Evolutionary conservation across 345 rosid genomes (phyloP), one percentile per base, ranked within the genome.

Genomic region (Citrus mangshanensis): DNA sequence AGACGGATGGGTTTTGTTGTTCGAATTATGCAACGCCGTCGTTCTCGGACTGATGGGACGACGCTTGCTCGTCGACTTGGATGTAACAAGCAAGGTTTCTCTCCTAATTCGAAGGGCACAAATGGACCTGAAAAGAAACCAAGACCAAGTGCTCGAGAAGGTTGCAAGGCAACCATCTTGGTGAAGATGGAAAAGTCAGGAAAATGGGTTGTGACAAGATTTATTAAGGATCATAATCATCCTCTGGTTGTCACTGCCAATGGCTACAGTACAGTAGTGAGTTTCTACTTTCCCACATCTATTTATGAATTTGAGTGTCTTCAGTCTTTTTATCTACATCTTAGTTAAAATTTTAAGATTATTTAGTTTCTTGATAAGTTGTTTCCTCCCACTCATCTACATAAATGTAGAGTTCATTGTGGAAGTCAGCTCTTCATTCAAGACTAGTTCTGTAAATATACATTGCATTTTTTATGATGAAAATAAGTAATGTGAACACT

Each of bases 51-150:
- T 74, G 95, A 93, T 73, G 93, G 92, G 54, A 86, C 90, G 76
- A 93, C 92, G 30, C 93, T 93, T 79, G 93, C 97, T 67, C 95
- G 95, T 67, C 87, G 97, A 74, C 88, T 93, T 60, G 95, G 95
- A 70, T 93, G 97, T 81, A 93, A 93, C 82, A 91, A 93, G 75
- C 97, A 93, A 70, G 97, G 95, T 35, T 93, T 93, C 77, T 92
- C 94, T 60, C 90, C 90, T 32, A 89, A 80, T 79, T 81, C 80
- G 12, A 86, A 72, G 79, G 85, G 83, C 21, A 24, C 78, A 67
- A 62, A 78, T 66, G 93, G 88, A 69, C 79, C 81, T 9, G 93
- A 88, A 37, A 89, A 88, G 87, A 89, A 86, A 82, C 82, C 89
- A 64, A 83, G 93, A 34, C 77, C 88, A 25, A 89, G 93, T 64